These are phyloP conservation scores for Candida methanosorbosa DNA, from an alignment of 805 yeast genomes.

Conservation along the genomic window DNA sequence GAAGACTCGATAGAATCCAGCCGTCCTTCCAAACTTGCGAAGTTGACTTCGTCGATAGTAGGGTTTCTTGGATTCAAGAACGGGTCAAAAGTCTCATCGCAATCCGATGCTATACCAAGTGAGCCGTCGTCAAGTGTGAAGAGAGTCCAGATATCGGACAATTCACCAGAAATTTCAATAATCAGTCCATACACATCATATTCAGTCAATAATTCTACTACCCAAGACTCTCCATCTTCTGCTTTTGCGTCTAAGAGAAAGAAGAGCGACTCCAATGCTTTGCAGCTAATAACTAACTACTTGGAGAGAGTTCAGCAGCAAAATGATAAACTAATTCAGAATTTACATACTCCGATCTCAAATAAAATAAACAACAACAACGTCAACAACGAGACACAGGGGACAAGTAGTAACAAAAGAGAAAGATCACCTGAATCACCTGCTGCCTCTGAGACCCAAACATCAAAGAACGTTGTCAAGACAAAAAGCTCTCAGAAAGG, in stretches of 20 bases:
- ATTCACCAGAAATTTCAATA: constrained; percentile 1
- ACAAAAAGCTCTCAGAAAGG: too few relatives aligned
- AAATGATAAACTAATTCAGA: background rate
- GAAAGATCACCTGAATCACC: too few relatives aligned
- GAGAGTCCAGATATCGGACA: too few relatives aligned
- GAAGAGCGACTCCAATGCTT: background rate
- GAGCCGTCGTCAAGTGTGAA: too few relatives aligned
- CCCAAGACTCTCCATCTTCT: too few relatives aligned
- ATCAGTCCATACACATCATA: too few relatives aligned
- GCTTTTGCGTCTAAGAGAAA: too few relatives aligned
- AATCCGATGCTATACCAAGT: background rate
- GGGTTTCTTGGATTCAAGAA: background rate
- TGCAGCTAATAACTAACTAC: background rate
- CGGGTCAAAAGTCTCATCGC: background rate
- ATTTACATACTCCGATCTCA: background rate
- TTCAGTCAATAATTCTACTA: too few relatives aligned
- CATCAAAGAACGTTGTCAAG: too few relatives aligned
- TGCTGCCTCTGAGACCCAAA: too few relatives aligned
- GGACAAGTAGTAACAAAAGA: too few relatives aligned
- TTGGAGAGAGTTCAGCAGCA: background rate
- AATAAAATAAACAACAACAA: background rate
- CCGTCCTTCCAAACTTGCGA: background rate
- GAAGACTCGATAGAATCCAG: background rate
- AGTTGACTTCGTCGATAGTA: background rate
- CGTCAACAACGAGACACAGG: too few relatives aligned